Conservation (phyloP, 2,329 filamentous ascomycete species). For the Mycocentrospora acerina region DNA sequence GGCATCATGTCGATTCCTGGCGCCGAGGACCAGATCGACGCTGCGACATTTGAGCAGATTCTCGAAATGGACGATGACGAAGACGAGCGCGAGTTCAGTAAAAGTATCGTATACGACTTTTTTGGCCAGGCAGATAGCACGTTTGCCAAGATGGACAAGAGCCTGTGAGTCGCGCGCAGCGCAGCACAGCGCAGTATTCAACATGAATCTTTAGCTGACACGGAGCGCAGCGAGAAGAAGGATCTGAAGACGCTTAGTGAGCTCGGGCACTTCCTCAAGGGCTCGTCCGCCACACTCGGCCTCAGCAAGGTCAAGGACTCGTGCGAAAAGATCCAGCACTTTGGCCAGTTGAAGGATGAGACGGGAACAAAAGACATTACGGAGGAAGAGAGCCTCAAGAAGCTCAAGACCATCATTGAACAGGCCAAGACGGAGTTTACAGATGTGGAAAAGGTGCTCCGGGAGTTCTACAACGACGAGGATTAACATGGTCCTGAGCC, state of each 20-base stretch:
- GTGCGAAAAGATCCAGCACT: constrained; percentile 96
- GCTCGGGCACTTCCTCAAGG: constrained; percentile 95
- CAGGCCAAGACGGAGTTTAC: constrained; percentile 75
- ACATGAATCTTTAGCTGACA: constrained; percentile 10
- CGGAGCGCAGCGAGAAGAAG: constrained; percentile 57
- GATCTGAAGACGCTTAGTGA: constrained; percentile 75
- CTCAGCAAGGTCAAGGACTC: constrained; percentile 87
- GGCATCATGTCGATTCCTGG: constrained; percentile 54
- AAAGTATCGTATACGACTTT: constrained; percentile 85
- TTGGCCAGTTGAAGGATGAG: constrained; percentile 78
- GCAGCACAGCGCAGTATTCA: too few species aligned
- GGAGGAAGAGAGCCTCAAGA: constrained; percentile 66
- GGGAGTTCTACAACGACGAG: constrained; percentile 66
- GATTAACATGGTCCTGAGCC: constrained; percentile 3
- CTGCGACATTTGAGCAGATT: constrained; percentile 85
- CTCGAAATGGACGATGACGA: constrained; percentile 97
- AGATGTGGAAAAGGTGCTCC: constrained; percentile 70
- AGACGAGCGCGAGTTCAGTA: constrained; percentile 82
- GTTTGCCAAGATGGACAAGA: constrained; percentile 79
- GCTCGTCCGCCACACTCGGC: constrained; percentile 91
- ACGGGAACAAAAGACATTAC: constrained; percentile 67
- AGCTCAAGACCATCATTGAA: constrained; percentile 69
- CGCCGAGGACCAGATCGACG: constrained; percentile 76
- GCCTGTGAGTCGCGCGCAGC: constrained; percentile 72
- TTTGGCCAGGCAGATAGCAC: constrained; percentile 88